phyloP scores from a whole-genome alignment of 2,329 filamentous ascomycete genomes.

The Helminthosporium solani region DNA sequence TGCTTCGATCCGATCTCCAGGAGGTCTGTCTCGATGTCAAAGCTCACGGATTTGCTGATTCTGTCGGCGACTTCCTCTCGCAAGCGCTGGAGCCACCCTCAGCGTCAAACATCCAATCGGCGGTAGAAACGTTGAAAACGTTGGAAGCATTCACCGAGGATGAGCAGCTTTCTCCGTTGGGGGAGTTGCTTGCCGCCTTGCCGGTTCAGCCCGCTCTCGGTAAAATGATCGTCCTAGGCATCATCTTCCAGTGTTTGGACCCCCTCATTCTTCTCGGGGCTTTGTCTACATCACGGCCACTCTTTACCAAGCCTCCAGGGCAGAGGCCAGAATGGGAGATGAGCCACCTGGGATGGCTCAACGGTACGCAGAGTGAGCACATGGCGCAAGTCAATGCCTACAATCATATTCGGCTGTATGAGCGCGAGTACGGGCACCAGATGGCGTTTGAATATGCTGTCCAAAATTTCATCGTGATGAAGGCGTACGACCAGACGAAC shows the following conservation, averaged over 20 bases:
- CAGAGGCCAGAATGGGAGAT: not conserved
- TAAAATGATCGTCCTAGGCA: slow-evolving; percentile 7
- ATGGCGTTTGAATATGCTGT: not conserved
- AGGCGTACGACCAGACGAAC: not conserved
- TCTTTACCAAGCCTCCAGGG: slow-evolving; percentile 1
- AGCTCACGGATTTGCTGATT: slow-evolving; percentile 5
- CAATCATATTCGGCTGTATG: not conserved
- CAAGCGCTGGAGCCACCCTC: slow-evolving; percentile 4
- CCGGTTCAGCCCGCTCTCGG: slow-evolving; percentile 6
- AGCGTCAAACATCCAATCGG: not conserved
- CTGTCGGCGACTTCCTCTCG: slow-evolving; percentile 3
- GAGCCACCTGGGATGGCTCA: not conserved
- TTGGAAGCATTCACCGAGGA: slow-evolving; percentile 4
- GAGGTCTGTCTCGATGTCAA: slow-evolving; percentile 6
- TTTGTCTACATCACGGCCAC: not conserved
- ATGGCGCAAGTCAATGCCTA: slow-evolving; percentile 1
- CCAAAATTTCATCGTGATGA: not conserved
- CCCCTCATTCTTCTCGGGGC: slow-evolving; percentile 3
- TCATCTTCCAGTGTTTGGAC: slow-evolving; percentile 9
- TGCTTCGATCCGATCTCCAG: slow-evolving; percentile 7
- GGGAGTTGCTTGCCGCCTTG: slow-evolving; percentile 1
- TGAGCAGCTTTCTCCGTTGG: slow-evolving; percentile 5
- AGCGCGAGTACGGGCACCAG: not conserved
- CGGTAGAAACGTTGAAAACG: slow-evolving; percentile 1
- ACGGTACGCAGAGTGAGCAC: slow-evolving; percentile 2